Evolutionary conservation across 1,284 basidiomycete genomes (phyloP).

Genomic region (Ganoderma boninense): DNA sequence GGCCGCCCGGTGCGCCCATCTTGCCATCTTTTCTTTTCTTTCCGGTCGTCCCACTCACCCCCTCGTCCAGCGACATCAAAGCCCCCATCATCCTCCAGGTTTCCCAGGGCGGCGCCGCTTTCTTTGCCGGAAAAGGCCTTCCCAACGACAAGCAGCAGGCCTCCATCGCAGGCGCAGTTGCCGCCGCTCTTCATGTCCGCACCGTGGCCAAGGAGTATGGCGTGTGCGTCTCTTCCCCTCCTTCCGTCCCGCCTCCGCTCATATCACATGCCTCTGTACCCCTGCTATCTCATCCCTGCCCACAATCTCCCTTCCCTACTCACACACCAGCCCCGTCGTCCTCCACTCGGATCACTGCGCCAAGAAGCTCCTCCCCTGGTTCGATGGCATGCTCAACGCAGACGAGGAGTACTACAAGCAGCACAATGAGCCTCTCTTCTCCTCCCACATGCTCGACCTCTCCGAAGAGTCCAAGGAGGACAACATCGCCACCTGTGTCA

Average conservation of each 20-base stretch:
- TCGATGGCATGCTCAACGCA: conserved; percentile 98
- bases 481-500: conserved; percentile 93
- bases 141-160: conserved; percentile 96
- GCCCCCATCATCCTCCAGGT: conserved; percentile 98
- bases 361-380: conserved; percentile 98
- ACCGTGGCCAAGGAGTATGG: conserved; percentile 90
- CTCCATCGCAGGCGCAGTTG: conserved; percentile 92
- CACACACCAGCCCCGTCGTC: conserved; percentile 83
- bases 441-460: conserved; percentile 99
- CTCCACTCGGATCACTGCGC: conserved; percentile 99
- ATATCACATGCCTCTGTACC: conserved; percentile 44
- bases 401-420: conserved; percentile 94
- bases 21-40: conserved; percentile 1
- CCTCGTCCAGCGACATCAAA: conserved; percentile 80
- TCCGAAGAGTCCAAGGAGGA: conserved; percentile 98
- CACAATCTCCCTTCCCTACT: too few species aligned
- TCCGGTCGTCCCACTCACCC: background rate
- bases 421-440: conserved; percentile 94
- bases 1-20: conserved; percentile 72
- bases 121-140: conserved; percentile 97
- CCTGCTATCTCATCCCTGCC: conserved; percentile 10
- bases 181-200: conserved; percentile 94
- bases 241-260: conserved; percentile 10
- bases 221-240: conserved; percentile 65
- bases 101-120: conserved; percentile 96